Conservation (phyloP, 2,329 filamentous ascomycete species). For the Diaporthe citrichinensis region DNA sequence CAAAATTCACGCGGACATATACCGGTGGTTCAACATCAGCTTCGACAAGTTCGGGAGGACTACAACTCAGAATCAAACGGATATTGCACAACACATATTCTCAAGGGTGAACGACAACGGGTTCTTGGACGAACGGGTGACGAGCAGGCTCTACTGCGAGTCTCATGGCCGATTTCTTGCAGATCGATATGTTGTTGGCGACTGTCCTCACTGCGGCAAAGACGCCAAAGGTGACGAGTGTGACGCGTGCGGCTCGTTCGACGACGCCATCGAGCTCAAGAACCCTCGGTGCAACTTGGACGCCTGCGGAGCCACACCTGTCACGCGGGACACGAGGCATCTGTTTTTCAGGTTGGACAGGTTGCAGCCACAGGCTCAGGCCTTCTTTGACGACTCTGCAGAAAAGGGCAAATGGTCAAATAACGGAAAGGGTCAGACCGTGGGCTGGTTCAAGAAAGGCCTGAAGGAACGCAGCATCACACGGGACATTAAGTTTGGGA, state of each 20-base stretch:
- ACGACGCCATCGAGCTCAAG: slow-evolving; percentile 70
- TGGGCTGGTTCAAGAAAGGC: slow-evolving; percentile 74
- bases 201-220: slow-evolving; percentile 71
- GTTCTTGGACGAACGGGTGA: slow-evolving; percentile 76
- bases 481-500: slow-evolving; percentile 79
- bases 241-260: slow-evolving; percentile 69
- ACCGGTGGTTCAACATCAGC: slow-evolving; percentile 83
- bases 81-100: slow-evolving; percentile 82
- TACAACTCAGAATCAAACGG: slow-evolving; percentile 78
- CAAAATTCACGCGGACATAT: slow-evolving; percentile 78
- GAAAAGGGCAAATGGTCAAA: slow-evolving; percentile 73
- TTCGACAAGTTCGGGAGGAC: slow-evolving; percentile 85
- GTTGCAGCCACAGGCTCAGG: slow-evolving; percentile 74
- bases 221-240: slow-evolving; percentile 73
- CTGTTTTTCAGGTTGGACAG: slow-evolving; percentile 79
- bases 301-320: slow-evolving; percentile 69
- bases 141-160: slow-evolving; percentile 80
- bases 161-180: slow-evolving; percentile 71
- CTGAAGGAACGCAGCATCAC: slow-evolving; percentile 79
- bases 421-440: slow-evolving; percentile 73
- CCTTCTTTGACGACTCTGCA: slow-evolving; percentile 73
- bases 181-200: slow-evolving; percentile 76
- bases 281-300: slow-evolving; percentile 82
- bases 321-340: slow-evolving; percentile 77
- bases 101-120: slow-evolving; percentile 77